A percentile compares a stretch with the other conserved stretches of the same genome.
phyloP scores from a whole-genome alignment of 2,329 filamentous ascomycete species.

The Daldinia sp. region DNA sequence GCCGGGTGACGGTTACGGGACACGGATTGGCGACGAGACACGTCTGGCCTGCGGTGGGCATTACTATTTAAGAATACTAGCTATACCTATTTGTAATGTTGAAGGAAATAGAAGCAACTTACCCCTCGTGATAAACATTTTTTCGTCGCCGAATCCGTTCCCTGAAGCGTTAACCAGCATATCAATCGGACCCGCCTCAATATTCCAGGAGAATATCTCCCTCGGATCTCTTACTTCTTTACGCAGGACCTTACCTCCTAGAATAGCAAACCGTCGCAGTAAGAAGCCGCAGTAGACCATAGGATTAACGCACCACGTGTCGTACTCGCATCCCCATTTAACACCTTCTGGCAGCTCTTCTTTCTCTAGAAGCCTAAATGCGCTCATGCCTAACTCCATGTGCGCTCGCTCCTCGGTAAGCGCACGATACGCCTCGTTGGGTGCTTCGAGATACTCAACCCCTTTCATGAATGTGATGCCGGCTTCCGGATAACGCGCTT shows the following conservation, averaged over 20 bases:
- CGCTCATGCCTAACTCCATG: constrained; percentile 47
- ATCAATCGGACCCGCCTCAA: constrained; percentile 41
- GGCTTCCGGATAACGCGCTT: constrained; percentile 46
- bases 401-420: constrained; percentile 47
- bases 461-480: constrained; percentile 60
- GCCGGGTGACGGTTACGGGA: constrained; percentile 60
- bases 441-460: constrained; percentile 61
- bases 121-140: constrained; percentile 56
- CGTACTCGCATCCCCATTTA: constrained; percentile 58
- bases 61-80: constrained; percentile 10
- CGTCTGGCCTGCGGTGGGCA: constrained; percentile 52
- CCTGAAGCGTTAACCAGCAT: constrained; percentile 58
- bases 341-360: constrained; percentile 55
- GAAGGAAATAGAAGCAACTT: neutral
- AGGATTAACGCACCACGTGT: constrained; percentile 63
- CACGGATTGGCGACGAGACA: constrained; percentile 52
- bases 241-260: constrained; percentile 49
- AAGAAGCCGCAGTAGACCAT: constrained; percentile 62
- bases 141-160: constrained; percentile 53
- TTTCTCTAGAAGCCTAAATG: constrained; percentile 49
- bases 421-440: constrained; percentile 50
- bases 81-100: no score
- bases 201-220: constrained; percentile 51
- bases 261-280: constrained; percentile 51
- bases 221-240: constrained; percentile 49